A percentile compares a stretch with the other conserved stretches of the same genome.
Evolutionary conservation across 768 basidiomycete genomes (phyloP).

Genomic region (Suillus ampliporus): DNA sequence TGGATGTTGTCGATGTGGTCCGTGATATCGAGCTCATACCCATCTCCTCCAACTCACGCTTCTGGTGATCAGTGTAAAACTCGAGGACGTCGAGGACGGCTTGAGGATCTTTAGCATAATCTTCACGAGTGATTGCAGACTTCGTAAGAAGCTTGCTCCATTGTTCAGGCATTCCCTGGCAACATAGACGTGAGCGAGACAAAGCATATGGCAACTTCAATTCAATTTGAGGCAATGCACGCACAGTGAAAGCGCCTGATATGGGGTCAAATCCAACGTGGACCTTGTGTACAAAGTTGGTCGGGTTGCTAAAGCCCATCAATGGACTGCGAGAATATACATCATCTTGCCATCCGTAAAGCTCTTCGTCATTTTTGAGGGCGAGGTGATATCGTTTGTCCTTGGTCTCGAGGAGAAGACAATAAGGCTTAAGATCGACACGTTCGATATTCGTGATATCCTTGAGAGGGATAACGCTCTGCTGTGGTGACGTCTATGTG

Average conservation of each 20-base stretch:
- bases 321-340: conserved; percentile 91
- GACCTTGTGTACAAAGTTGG: conserved; percentile 98
- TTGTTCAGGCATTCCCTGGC: conserved; percentile 93
- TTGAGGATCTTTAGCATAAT: conserved; percentile 96
- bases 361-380: conserved; percentile 91
- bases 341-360: conserved; percentile 99
- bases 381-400: conserved; percentile 83
- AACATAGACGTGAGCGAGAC: background rate
- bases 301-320: conserved; percentile 93
- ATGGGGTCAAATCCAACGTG: conserved; percentile 97
- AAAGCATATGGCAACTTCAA: conserved; percentile 2
- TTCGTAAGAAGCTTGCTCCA: conserved; percentile 98
- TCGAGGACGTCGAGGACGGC: conserved; percentile 97
- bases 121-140: conserved; percentile 96
- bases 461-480: conserved; percentile 65
- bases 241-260: conserved; percentile 91
- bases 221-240: conserved; percentile 33
- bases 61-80: conserved; percentile 98
- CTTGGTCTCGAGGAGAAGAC: conserved; percentile 84
- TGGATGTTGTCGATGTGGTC: conserved; percentile 23
- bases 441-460: conserved; percentile 91
- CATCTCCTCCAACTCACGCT: conserved; percentile 84
- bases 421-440: conserved; percentile 94
- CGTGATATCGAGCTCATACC: conserved; percentile 33
- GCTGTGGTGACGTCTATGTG: conserved; percentile 55